These are phyloP conservation scores for Auriscalpium microsporum DNA, from an alignment of 768 basidiomycete genomes.

Conservation along the genomic window DNA sequence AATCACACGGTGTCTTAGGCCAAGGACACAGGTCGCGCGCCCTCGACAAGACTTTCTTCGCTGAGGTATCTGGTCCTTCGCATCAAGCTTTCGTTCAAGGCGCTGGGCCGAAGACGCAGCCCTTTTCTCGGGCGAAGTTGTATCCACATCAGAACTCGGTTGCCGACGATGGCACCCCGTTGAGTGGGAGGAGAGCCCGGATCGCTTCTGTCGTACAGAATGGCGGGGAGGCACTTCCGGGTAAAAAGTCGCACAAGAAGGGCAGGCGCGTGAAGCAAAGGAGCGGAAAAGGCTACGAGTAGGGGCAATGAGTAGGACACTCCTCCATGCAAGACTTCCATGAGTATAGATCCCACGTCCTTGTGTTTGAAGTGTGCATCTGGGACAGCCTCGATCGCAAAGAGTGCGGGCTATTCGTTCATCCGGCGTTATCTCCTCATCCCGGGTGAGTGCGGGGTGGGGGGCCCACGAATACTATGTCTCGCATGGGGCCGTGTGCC, in stretches of 20 bases:
- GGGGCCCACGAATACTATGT: no score
- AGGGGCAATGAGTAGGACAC: background rate
- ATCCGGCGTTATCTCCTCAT: no score
- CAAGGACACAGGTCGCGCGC: constrained; percentile 50
- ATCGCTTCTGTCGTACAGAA: constrained; percentile 35
- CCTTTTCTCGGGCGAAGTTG: constrained; percentile 52
- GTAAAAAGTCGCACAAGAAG: constrained; percentile 85
- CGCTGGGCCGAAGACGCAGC: constrained; percentile 43
- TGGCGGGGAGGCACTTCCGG: constrained; percentile 27
- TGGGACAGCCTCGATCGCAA: no score
- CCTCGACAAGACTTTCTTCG: constrained; percentile 81
- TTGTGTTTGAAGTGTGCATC: no score
- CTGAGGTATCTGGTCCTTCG: constrained; percentile 39
- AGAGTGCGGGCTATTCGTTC: no score
- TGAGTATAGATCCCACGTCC: no score
- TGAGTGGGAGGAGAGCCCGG: constrained; percentile 36
- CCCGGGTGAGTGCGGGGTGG: no score
- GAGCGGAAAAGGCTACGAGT: constrained; percentile 90
- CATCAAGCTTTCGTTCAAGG: constrained; percentile 60
- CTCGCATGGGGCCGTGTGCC: no score
- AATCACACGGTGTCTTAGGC: constrained; percentile 7
- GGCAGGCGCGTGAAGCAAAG: constrained; percentile 77
- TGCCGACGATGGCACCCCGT: constrained; percentile 67
- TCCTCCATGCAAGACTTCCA: no score
- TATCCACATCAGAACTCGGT: constrained; percentile 84